These are phyloP conservation scores for Panellus pusillus DNA, from an alignment of 768 basidiomycete genomes.

Conservation along the genomic window DNA sequence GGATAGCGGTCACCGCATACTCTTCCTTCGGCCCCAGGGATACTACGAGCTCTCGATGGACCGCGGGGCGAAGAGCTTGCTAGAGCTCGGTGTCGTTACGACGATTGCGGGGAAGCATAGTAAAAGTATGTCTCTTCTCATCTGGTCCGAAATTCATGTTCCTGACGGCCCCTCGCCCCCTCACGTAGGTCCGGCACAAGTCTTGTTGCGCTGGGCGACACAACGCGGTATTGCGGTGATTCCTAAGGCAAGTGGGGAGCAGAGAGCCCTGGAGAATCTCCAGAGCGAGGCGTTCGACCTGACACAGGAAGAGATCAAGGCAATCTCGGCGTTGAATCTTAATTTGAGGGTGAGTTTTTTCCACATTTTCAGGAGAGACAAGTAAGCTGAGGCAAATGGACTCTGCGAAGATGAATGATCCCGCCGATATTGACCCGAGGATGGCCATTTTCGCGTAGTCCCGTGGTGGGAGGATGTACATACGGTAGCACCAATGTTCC, in stretches of 20 bases:
- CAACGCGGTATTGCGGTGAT: slow-evolving; percentile 71
- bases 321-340: slow-evolving; percentile 49
- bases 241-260: slow-evolving; percentile 61
- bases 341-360: slow-evolving; percentile 54
- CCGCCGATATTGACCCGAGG: slow-evolving; percentile 62
- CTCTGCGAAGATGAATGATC: slow-evolving; percentile 61
- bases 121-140: slow-evolving; percentile 43
- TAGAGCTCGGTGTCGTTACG: slow-evolving; percentile 47
- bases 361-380: slow-evolving; percentile 5
- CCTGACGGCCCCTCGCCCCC: too few species aligned
- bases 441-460: slow-evolving; percentile 67
- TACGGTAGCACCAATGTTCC: too few species aligned
- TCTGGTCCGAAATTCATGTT: slow-evolving; percentile 27
- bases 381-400: too few species aligned
- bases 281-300: slow-evolving; percentile 50
- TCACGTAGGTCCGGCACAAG: slow-evolving; percentile 49
- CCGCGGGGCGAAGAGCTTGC: slow-evolving; percentile 50
- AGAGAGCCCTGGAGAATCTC: slow-evolving; percentile 56
- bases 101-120: slow-evolving; percentile 47
- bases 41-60: slow-evolving; percentile 68
- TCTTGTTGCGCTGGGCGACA: slow-evolving; percentile 78
- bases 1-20: slow-evolving; percentile 68
- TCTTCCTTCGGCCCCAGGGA: slow-evolving; percentile 49
- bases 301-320: slow-evolving; percentile 44
- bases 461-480: too few species aligned